These are phyloP conservation scores for Harringtonia aguacate DNA, from an alignment of 2,329 filamentous ascomycete genomes.

Conservation along the genomic window DNA sequence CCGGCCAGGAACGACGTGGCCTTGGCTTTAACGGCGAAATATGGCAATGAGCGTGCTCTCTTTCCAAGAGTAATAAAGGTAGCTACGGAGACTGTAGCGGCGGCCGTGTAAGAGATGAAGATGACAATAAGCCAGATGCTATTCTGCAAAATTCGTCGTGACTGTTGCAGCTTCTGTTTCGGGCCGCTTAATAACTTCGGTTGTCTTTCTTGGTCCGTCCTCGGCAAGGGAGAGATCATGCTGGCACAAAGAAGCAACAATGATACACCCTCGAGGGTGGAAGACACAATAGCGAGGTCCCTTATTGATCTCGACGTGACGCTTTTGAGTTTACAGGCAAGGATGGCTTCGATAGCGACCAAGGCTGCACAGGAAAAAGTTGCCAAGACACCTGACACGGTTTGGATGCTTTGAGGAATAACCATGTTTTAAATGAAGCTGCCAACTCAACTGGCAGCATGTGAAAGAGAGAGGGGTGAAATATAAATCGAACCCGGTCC, in stretches of 20 bases:
- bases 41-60: conserved; percentile 17
- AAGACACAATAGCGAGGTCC: conserved; percentile 26
- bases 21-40: conserved; percentile 21
- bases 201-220: background rate
- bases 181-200: background rate
- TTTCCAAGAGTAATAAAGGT: conserved; percentile 30
- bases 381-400: conserved; percentile 24
- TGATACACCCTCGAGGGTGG: conserved; percentile 24
- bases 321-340: conserved; percentile 22
- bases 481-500: background rate
- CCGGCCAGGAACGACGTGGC: conserved; percentile 29
- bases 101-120: conserved; percentile 30
- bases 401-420: conserved; percentile 22
- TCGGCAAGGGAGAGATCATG: conserved; percentile 18
- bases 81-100: conserved; percentile 33
- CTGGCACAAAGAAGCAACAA: conserved; percentile 23
- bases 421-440: conserved; percentile 18
- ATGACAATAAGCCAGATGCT: conserved; percentile 25
- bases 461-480: background rate
- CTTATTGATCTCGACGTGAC: conserved; percentile 18
- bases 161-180: background rate
- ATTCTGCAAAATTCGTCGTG: conserved; percentile 5
- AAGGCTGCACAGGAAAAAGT: conserved; percentile 27
- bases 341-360: conserved; percentile 27
- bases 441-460: too few species aligned